Evolutionary conservation across 768 basidiomycete genomes (phyloP).

Genomic region (Cystobasidium tubakii): DNA sequence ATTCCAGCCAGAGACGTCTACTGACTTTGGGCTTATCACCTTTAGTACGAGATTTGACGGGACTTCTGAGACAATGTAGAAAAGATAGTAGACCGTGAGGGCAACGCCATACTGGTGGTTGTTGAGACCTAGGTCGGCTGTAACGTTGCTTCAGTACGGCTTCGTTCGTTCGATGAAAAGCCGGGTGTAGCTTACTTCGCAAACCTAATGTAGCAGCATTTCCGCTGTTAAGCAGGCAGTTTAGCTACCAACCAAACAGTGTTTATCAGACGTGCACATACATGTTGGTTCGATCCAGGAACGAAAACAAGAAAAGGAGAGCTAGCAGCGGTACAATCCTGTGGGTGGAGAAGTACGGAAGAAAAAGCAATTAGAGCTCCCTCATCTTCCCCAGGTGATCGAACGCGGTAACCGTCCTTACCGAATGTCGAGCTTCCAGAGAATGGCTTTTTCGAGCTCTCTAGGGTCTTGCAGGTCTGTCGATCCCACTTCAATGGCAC

Average conservation of each 20-base stretch:
- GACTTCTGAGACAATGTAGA: slow-evolving; percentile 23
- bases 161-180: background rate
- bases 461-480: background rate
- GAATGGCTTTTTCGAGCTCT: slow-evolving; percentile 1
- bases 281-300: slow-evolving; percentile 28
- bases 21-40: slow-evolving; percentile 2
- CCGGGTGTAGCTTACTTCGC: background rate
- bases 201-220: slow-evolving; percentile 27
- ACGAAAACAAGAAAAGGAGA: slow-evolving; percentile 27
- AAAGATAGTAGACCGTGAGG: slow-evolving; percentile 29
- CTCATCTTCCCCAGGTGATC: background rate
- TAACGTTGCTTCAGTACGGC: no score
- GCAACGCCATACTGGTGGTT: slow-evolving; percentile 27
- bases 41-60: slow-evolving; percentile 28
- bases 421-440: background rate
- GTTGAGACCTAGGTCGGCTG: background rate
- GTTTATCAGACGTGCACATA: background rate
- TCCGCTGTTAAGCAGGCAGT: background rate
- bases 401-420: background rate
- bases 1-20: background rate
- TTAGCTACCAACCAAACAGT: background rate
- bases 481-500: background rate
- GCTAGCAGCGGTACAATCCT: slow-evolving; percentile 16
- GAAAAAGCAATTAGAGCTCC: no score
- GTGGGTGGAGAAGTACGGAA: background rate